Evolutionary conservation across 2,329 filamentous ascomycete genomes (phyloP), one percentile per base, ranked within the genome.

Genomic region (Xylaria hypoxylon): DNA sequence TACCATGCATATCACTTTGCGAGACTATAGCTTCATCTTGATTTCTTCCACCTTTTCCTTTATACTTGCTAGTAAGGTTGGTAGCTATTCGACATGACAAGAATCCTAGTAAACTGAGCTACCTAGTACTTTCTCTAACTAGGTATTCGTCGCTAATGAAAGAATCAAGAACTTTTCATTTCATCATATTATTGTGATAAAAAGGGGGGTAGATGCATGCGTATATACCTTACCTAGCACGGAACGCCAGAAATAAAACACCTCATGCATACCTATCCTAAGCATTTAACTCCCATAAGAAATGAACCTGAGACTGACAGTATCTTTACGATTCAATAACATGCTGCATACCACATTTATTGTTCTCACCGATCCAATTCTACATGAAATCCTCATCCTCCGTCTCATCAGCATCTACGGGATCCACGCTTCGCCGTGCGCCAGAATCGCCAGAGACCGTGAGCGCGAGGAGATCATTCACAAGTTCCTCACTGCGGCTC

Each of bases 311-410:
- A 56, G 17, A 50, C 15, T 31, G 8, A 31, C n/a, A 47, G 11
- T 1, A 42, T 35, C 53, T 7, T 33, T 22, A 55, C 28, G 26
- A 45, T 13, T 28, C 13, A n/a, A 5, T 5, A 3, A 19, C n/a
- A 58, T 6, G 13, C 45, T 38, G 19, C 2, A 48, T 42, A 31
- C 22, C 10, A 11, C 3, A 26, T 50, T 26, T 10, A 11, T 31
- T n/a, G 5, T 15, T 33, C 11, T 31, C 31, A 3, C n/a, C 31
- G 33, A 26, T 44, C 22, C 11, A 8, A 24, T 6, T 17, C 67
- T 62, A 77, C 53, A 76, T 76, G 48, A 75, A 75, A 33, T 76
- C 75, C 38, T 76, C 75, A 13, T 76, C 74, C 62, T 77, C 75
- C 19, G 74, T 76, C 67, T 77, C 75, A 28, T 77, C 74, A 0